Percentiles rank a stretch among this genome's conserved stretches.
Conservation (phyloP, 306 rosid species). For the Medicago truncatula region MtrunA17r5.0-ANR NC_053043.1:30487501-30488000, state of each 20-base stretch:
- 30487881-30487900: slow-evolving; percentile 40
- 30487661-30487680: slow-evolving; percentile 40
- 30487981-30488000: slow-evolving; percentile 32
- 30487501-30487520: background rate
- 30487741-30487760: slow-evolving; percentile 39
- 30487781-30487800: slow-evolving; percentile 57
- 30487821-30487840: slow-evolving; percentile 58
- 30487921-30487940: slow-evolving; percentile 42
- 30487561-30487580: slow-evolving; percentile 77
- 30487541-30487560: slow-evolving; percentile 9
- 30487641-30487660: slow-evolving; percentile 49
- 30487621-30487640: slow-evolving; percentile 50
- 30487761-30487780: slow-evolving; percentile 49
- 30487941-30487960: slow-evolving; percentile 55
- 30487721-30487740: slow-evolving; percentile 40
- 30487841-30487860: slow-evolving; percentile 49
- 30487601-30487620: slow-evolving; percentile 51
- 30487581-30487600: slow-evolving; percentile 81
- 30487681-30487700: slow-evolving; percentile 48
- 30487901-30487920: slow-evolving; percentile 43
- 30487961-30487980: slow-evolving; percentile 70
- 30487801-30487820: slow-evolving; percentile 68
- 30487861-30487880: slow-evolving; percentile 47
- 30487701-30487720: slow-evolving; percentile 44
- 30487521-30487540: background rate